Evolutionary conservation across 768 basidiomycete species (phyloP).

Genomic region (Brasilioporus rufonigricans): DNA sequence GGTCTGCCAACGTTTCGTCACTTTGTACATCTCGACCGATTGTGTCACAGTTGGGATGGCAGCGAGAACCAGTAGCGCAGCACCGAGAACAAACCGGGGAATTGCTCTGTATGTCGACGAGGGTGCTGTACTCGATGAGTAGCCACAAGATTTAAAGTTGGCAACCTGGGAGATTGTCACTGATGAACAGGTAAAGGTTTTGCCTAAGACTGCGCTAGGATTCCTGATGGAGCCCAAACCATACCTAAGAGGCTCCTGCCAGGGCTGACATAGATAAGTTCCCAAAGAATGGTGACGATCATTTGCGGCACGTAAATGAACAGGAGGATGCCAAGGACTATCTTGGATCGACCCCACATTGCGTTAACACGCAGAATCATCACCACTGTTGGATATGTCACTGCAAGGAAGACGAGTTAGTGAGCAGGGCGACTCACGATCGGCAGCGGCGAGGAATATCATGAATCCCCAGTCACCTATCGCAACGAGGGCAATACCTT

Average conservation of each 20-base stretch:
- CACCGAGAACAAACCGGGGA: conserved; percentile 4
- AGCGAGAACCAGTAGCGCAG: conserved; percentile 4
- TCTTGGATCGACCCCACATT: conserved; percentile 14
- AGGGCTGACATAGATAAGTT: not conserved
- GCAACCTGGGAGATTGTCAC: not conserved
- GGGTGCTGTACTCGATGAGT: not conserved
- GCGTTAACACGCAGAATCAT: conserved; percentile 19
- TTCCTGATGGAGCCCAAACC: not conserved
- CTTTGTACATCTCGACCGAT: conserved; percentile 1
- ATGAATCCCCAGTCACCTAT: conserved; percentile 8
- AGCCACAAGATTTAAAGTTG: not conserved
- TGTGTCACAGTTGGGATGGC: not conserved
- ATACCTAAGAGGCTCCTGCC: conserved; percentile 2
- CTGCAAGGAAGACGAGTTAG: not conserved
- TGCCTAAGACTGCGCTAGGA: too few relatives aligned
- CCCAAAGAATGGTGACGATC: not conserved
- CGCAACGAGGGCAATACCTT: not conserved
- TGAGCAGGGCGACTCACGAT: conserved; percentile 8
- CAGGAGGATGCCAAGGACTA: conserved; percentile 4
- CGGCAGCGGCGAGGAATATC: conserved; percentile 12
- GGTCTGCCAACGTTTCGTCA: conserved; percentile 3
- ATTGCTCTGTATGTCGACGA: conserved; percentile 3
- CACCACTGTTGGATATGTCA: conserved; percentile 7
- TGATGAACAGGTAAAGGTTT: not conserved
- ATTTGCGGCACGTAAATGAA: not conserved